These are phyloP conservation scores for Geum urbanum DNA, from an alignment of 306 rosid genomes.

Conservation along the genomic window DNA sequence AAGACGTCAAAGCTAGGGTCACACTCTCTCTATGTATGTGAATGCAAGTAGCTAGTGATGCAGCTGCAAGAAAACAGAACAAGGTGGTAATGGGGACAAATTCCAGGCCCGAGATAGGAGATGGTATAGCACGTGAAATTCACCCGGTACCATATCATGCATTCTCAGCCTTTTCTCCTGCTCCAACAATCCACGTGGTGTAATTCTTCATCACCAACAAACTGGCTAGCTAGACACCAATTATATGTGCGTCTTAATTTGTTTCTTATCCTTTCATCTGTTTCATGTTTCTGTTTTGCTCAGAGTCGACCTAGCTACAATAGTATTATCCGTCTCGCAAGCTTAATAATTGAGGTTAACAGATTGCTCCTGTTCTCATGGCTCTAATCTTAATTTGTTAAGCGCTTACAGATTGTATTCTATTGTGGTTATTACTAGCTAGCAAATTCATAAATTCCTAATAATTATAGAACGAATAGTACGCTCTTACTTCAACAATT, in stretches of 20 bases:
- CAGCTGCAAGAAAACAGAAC: not conserved
- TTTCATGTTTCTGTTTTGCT: not conserved
- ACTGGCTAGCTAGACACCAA: not conserved
- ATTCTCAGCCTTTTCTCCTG: not conserved
- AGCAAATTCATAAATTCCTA: no score
- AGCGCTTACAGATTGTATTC: no score
- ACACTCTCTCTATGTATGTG: not conserved
- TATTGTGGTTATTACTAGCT: no score
- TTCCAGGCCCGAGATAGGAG: not conserved
- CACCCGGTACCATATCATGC: conserved; percentile 11
- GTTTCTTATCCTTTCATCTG: not conserved
- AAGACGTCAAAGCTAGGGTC: not conserved
- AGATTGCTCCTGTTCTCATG: no score
- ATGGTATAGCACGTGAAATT: conserved; percentile 8
- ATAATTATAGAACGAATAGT: no score
- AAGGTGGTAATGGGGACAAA: not conserved
- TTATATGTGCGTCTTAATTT: not conserved
- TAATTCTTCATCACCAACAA: not conserved
- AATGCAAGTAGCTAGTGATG: no score
- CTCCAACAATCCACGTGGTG: not conserved
- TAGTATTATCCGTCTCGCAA: no score
- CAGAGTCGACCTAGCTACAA: no score
- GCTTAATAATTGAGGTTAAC: no score
- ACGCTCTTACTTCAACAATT: no score
- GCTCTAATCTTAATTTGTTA: no score